Base-by-base conservation (phyloP, 441 rosid species). In the Caryocar brasiliense region DNA sequence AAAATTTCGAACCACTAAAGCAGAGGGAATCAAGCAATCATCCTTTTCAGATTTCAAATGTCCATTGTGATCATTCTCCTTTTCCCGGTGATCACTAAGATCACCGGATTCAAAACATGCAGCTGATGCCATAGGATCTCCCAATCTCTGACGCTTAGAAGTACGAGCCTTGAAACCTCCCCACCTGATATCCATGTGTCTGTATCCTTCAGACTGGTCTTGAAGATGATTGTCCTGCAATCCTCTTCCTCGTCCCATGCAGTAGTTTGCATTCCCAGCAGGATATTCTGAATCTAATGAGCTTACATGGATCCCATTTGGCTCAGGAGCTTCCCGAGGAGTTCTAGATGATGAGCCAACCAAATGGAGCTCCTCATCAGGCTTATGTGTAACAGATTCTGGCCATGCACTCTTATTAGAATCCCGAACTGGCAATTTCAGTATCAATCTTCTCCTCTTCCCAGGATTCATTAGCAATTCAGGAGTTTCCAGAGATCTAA, bases 101-200 rank as follows among this genome's bases (percentile, higher is more conserved):
- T 43, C 23, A 25, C 58, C 46, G 68, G 75, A 56, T 48, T 58
- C 55, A 23, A 64, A 49, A 63, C 37, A 54, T 35, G 60, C 50
- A 58, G 68, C 77, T 15, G 54, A 66, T 49, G 78, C 58, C 43
- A 50, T 14, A 10, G 70, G 61, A 73, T 81, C 84, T 56, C 80
- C 73, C 40, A 72, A 59, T 73, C 74, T 84, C 51, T 56, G 73
- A 45, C 86, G 87, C 73, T 86, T 89, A 24, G 77, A 53, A 43
- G 89, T 73, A 40, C 99, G 96, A 30, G 82, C 82, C 79, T 62
- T 93, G 53, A 65, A 85, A 27, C 79, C 85, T 71, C 95, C 99
- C 99, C 99, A 93, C 63, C 67, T 84, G 56, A 90, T 72, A 55
- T 80, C 72, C 42, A 75, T 81, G 62, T 67, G 68, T 56, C 47